Conservation (phyloP, 257 asterid genomes). For the Eucommia ulmoides region DNA sequence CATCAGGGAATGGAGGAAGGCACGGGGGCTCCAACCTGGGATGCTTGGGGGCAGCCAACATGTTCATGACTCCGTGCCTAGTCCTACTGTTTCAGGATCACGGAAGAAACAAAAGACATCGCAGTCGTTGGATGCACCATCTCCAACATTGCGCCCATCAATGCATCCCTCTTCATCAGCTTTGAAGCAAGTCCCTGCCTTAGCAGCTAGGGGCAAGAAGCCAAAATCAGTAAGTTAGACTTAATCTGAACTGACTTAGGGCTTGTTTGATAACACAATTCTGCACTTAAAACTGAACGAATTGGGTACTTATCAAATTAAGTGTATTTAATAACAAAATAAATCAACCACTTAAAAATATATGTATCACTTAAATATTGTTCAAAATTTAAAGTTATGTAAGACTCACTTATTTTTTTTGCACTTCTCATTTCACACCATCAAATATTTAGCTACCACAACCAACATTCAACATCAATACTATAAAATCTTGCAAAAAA, state of each 20-base stretch:
- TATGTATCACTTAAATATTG: no score
- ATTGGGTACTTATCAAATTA: no score
- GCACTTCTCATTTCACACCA: no score
- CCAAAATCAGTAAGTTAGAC: conserved; percentile 47
- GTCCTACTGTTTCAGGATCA: conserved; percentile 63
- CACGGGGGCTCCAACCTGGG: conserved; percentile 40
- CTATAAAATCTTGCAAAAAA: no score
- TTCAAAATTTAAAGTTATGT: no score
- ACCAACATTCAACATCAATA: no score
- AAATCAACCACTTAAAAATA: no score
- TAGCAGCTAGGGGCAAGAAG: conserved; percentile 54
- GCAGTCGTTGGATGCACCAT: conserved; percentile 46
- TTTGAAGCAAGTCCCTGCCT: conserved; percentile 46
- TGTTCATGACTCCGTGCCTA: conserved; percentile 44
- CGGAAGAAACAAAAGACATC: conserved; percentile 48
- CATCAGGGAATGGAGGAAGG: conserved; percentile 63
- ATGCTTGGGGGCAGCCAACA: conserved; percentile 40
- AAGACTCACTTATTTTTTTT: no score
- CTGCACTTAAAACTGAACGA: no score
- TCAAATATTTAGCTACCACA: no score
- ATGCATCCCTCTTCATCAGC: conserved; percentile 58
- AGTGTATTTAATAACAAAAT: no score
- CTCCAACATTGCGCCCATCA: conserved; percentile 44
- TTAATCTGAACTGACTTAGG: not conserved
- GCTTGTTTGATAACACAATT: no score